Evolutionary conservation across 495 filamentous ascomycete genomes (phyloP).

Genomic region (Chaetomium cochliodes): DNA sequence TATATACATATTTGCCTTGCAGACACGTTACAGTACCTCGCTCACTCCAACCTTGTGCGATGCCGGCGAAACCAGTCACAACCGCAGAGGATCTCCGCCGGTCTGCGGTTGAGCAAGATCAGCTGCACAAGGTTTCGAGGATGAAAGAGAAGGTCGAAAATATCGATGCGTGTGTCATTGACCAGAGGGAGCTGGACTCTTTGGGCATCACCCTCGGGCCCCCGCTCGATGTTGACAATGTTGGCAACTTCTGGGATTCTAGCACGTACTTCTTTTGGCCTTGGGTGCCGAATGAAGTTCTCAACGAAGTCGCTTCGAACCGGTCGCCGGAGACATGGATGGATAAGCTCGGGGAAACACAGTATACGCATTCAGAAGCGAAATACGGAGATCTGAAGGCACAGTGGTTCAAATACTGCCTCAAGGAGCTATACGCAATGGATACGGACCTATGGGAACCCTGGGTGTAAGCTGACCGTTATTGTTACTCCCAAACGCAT

Average conservation of each 20-base stretch:
- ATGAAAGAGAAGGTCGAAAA: not conserved
- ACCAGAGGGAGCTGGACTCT: not conserved
- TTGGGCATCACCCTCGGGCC: not conserved
- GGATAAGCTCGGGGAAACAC: not conserved
- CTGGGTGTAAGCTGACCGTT: not conserved
- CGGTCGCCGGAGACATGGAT: not conserved
- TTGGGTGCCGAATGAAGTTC: not conserved
- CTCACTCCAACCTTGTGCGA: too few relatives aligned
- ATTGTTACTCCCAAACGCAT: not conserved
- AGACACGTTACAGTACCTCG: too few relatives aligned
- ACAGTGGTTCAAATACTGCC: not conserved
- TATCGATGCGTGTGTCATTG: not conserved
- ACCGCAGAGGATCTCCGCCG: not conserved
- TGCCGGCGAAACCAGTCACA: not conserved
- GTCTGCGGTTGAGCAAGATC: not conserved
- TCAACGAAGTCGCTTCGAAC: not conserved
- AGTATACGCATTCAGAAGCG: not conserved
- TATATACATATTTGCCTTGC: too few relatives aligned
- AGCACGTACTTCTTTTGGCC: not conserved
- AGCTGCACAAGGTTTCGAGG: not conserved
- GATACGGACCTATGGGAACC: not conserved
- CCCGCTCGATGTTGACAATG: not conserved
- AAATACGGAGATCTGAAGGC: not conserved
- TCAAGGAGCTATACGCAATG: not conserved
- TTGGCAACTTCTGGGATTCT: not conserved